These are phyloP conservation scores for Aspergillus sp. DNA, from an alignment of 2,329 filamentous ascomycete species.

Conservation along the genomic window DNA sequence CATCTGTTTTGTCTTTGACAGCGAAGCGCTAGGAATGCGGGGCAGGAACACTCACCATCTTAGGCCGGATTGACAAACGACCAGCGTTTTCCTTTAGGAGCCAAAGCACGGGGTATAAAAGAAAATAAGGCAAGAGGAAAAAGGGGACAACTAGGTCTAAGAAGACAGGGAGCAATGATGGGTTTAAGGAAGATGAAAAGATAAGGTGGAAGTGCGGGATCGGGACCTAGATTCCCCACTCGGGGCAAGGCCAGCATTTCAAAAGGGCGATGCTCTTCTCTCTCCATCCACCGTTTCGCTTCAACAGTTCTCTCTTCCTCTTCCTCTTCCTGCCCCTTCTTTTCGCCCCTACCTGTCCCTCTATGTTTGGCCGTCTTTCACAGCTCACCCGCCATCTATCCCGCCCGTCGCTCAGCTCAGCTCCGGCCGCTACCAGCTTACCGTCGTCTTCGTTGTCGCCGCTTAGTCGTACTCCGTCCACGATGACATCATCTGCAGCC, in stretches of 20 bases:
- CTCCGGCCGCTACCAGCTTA: constrained; percentile 33
- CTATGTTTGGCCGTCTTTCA: constrained; percentile 69
- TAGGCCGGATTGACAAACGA: background rate
- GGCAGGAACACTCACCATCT: constrained; percentile 12
- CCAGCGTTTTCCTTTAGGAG: background rate
- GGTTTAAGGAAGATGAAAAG: background rate
- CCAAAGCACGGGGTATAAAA: background rate
- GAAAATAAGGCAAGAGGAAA: constrained; percentile 1
- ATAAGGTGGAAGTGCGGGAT: background rate
- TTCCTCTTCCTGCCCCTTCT: background rate
- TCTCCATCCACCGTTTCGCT: constrained; percentile 4
- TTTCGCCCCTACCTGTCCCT: constrained; percentile 2
- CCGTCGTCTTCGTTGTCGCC: constrained; percentile 13
- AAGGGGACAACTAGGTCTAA: background rate
- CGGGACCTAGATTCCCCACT: constrained; percentile 8
- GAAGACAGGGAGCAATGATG: background rate
- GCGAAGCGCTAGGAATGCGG: constrained; percentile 5
- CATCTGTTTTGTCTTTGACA: background rate
- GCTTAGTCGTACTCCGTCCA: constrained; percentile 12
- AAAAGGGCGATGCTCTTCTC: constrained; percentile 5
- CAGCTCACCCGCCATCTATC: constrained; percentile 66
- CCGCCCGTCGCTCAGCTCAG: constrained; percentile 51
- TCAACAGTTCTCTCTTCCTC: constrained; percentile 3
- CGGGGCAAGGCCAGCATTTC: constrained; percentile 1
- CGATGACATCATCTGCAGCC: constrained; percentile 38